Evolutionary conservation across 495 filamentous ascomycete genomes (phyloP), one percentile per base, ranked within the genome.

Genomic region (Chaetomidium leptoderma): DNA sequence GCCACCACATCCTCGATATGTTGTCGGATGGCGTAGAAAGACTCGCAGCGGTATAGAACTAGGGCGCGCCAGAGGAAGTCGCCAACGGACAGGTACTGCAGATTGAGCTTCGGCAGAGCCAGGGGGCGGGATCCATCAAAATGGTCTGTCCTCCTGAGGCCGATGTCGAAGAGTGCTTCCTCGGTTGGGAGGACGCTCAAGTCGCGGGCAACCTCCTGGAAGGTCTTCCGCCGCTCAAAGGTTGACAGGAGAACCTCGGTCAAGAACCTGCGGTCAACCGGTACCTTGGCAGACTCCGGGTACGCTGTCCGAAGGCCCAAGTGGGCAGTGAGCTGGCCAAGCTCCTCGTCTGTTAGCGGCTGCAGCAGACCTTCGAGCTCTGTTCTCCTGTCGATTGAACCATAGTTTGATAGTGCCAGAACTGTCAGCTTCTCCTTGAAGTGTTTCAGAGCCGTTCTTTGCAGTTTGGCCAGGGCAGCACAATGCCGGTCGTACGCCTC

Each of bases 21-120:
- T 64, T 89, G 91, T 29, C 92, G 83, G 55, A 99, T 92, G 53
- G 90, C 90, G 73, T 91, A 97, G 66, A 97, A 97, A 3, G 93
- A 83, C 70, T 99, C 93, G 60, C 85, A 90, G 23, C 93, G 83
- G 66, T 96, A 89, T 4, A 97, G 80, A 24, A 93, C 78, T 63
- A 97, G 87, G 14, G 92, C 89, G 36, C 93, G 81, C 90, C 90
- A 97, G 10, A 99, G 80, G 63, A 97, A 97, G 69, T 99, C 93
- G 4, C 93, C 91, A 33, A 96, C 83, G 8, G 90, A 92, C 26
- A 99, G 80, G 68, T 99, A 97, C 64, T 97, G 93, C 39, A 99
- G 78, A 66, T 96, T 97, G 48, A 97, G 74, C 63, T 97, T 99
- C 2, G 93, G 93, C 51, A 99, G 85, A 6, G 93, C 90, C 46